Conservation (phyloP, 148 eudicot species). For the Spergularia bocconei region DNA sequence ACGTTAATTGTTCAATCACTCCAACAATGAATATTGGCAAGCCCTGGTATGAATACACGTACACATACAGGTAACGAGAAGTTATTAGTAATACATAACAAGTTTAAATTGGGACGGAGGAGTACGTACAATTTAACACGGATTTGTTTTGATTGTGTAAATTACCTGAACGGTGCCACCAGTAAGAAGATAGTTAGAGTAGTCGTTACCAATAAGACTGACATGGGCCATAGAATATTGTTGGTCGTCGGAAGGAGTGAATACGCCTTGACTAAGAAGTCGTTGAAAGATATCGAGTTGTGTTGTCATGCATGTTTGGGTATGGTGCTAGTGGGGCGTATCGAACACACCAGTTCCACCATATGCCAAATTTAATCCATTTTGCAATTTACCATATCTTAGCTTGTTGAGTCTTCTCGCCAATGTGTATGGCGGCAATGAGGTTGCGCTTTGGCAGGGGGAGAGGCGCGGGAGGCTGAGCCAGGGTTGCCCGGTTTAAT, state of each 20-base stretch:
- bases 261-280: constrained; percentile 31
- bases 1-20: constrained; percentile 49
- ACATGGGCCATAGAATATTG: constrained; percentile 51
- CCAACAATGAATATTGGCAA: constrained; percentile 40
- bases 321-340: constrained; percentile 28
- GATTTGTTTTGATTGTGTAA: background rate
- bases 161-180: constrained; percentile 59
- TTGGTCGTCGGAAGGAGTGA: constrained; percentile 38
- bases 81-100: too few relatives aligned
- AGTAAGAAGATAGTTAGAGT: constrained; percentile 35
- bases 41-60: constrained; percentile 32
- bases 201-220: constrained; percentile 74
- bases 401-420: constrained; percentile 15
- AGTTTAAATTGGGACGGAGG: too few relatives aligned
- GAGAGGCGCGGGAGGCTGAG: too few relatives aligned
- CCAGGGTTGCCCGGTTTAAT: too few relatives aligned
- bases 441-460: too few relatives aligned
- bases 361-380: constrained; percentile 71
- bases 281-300: constrained; percentile 64
- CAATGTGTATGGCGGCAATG: constrained; percentile 45
- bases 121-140: too few relatives aligned
- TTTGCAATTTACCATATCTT: constrained; percentile 11
- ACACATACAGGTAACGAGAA: too few relatives aligned
- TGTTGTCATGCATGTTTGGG: constrained; percentile 83
- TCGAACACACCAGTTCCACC: constrained; percentile 82